These are phyloP conservation scores for grape (Vitis vinifera) DNA, from an alignment of 164 flowering plant species.

Conservation along the genomic window ASM3070453v1 NC_081811.1:20274001-20274500, in stretches of 20 bases:
- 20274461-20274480: slow-evolving; percentile 90
- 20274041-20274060: slow-evolving; percentile 45
- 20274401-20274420: slow-evolving; percentile 86
- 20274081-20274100: slow-evolving; percentile 58
- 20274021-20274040: slow-evolving; percentile 25
- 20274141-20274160: slow-evolving; percentile 49
- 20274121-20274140: slow-evolving; percentile 56
- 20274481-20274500: slow-evolving; percentile 60
- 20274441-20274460: slow-evolving; percentile 83
- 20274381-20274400: slow-evolving; percentile 73
- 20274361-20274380: slow-evolving; percentile 50
- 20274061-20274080: slow-evolving; percentile 61
- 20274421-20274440: slow-evolving; percentile 82
- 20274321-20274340: slow-evolving; percentile 38
- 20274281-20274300: slow-evolving; percentile 54
- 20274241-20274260: slow-evolving; percentile 52
- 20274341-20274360: slow-evolving; percentile 57
- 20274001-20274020: slow-evolving; percentile 28
- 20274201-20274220: slow-evolving; percentile 46
- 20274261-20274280: slow-evolving; percentile 44
- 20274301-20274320: slow-evolving; percentile 50
- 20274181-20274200: slow-evolving; percentile 54
- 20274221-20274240: slow-evolving; percentile 58
- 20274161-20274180: slow-evolving; percentile 47
- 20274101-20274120: slow-evolving; percentile 45